Evolutionary conservation across 352 stramenopile species (phyloP), one percentile per base, ranked within the genome.

Genomic region (Phytophthora megakarya): DNA sequence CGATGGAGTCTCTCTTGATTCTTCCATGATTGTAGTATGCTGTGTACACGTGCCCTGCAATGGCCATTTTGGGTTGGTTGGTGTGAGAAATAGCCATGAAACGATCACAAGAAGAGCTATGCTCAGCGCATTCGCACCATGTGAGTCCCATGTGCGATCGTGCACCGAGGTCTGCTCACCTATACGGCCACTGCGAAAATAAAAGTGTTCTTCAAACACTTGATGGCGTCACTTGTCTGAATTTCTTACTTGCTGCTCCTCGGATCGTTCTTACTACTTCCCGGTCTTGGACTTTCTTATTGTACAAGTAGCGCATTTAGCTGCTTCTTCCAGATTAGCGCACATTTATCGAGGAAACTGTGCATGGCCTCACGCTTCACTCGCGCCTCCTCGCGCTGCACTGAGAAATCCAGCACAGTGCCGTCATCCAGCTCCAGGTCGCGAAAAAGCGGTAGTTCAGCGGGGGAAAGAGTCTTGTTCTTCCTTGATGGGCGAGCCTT

Each of bases 321-420:
- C 40, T 78, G 70, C 21, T 73, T 51, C 56, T 78, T 78, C 70
- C 70, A 78, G 21, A 78, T 68, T 18, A 70, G 13, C 50, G 70
- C 56, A 32, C 70, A 78, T 19, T 61, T 67, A 10, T 62, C 48
- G 22, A 78, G 43, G 50, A 78, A 78, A 30, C 43, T 61, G 16
- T 73, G 25, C 66, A 75, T 70, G 33, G 56, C 54, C 22, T 73
- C 57, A 45, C 35, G 61, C 33, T 78, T 44, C 22, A 16, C 42
- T 47, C 50, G 56, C 9, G 66, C 66, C 48, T 70, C 48, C 21
- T 78, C 57, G 28, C 70, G 70, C 45, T 75, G 70, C 11, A 23
- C 46, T 23, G 66, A 70, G 21, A 78, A 70, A 55, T 75, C 53
- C 26, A 78, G 35, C 26, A 67, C 56, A 26, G 61, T 73, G 18